A percentile compares a stretch with the other conserved stretches of the same genome.
These are phyloP conservation scores for Neodidymelliopsis sp. DNA, from an alignment of 2,329 filamentous ascomycete genomes.

Conservation along the genomic window DNA sequence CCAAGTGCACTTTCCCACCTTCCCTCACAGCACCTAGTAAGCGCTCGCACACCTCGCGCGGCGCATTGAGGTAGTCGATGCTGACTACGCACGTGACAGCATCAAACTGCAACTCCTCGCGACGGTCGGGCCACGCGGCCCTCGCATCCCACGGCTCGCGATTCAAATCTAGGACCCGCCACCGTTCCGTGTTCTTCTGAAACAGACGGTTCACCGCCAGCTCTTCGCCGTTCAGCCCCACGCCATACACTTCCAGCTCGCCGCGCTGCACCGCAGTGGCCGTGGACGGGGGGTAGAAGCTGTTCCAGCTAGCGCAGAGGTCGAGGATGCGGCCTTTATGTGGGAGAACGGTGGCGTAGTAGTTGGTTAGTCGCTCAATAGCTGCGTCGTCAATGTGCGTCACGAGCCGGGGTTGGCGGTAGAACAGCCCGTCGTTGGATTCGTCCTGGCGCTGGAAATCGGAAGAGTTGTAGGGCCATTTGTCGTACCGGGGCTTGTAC, in stretches of 20 bases:
- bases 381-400: slow-evolving; percentile 63
- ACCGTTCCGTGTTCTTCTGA: slow-evolving; percentile 35
- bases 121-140: slow-evolving; percentile 14
- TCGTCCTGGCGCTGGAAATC: slow-evolving; percentile 53
- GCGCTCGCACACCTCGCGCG: slow-evolving; percentile 55
- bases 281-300: slow-evolving; percentile 52
- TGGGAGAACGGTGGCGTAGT: slow-evolving; percentile 57
- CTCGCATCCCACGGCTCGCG: slow-evolving; percentile 40
- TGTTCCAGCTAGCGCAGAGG: slow-evolving; percentile 60
- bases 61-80: slow-evolving; percentile 60
- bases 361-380: slow-evolving; percentile 53
- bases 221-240: slow-evolving; percentile 59
- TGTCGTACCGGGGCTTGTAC: slow-evolving; percentile 28
- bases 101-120: slow-evolving; percentile 44
- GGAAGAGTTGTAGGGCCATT: slow-evolving; percentile 26
- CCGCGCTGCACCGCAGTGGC: slow-evolving; percentile 41
- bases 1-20: slow-evolving; percentile 59
- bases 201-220: slow-evolving; percentile 51
- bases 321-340: slow-evolving; percentile 55
- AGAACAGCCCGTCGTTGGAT: slow-evolving; percentile 48
- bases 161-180: slow-evolving; percentile 55
- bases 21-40: slow-evolving; percentile 51
- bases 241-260: slow-evolving; percentile 53
- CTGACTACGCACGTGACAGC: slow-evolving; percentile 60
- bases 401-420: slow-evolving; percentile 57